Evolutionary conservation across 768 basidiomycete genomes (phyloP).

Genomic region (Pisolithus microcarpus): DNA sequence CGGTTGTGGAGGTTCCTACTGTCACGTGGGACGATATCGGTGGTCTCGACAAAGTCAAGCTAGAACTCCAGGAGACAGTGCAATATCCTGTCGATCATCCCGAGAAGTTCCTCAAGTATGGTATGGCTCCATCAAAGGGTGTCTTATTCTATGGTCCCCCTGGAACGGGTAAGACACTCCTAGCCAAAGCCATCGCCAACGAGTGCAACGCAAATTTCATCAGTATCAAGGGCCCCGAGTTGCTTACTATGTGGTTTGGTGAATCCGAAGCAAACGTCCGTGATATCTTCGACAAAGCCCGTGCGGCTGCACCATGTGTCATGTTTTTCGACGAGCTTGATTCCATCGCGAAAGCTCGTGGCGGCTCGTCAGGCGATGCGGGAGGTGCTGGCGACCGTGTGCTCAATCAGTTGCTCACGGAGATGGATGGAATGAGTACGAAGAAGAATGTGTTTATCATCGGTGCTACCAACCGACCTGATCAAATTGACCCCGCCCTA

Average conservation of each 20-base stretch:
- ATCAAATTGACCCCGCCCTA: slow-evolving; percentile 90
- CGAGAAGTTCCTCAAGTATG: slow-evolving; percentile 99
- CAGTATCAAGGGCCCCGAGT: slow-evolving; percentile 97
- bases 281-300: slow-evolving; percentile 99
- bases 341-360: slow-evolving; percentile 97
- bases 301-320: slow-evolving; percentile 97
- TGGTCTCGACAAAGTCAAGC: slow-evolving; percentile 99
- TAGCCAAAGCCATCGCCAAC: slow-evolving; percentile 98
- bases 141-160: slow-evolving; percentile 99
- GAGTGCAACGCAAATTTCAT: slow-evolving; percentile 99
- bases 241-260: slow-evolving; percentile 99
- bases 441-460: slow-evolving; percentile 99
- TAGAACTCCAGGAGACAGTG: slow-evolving; percentile 97
- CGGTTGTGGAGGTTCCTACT: slow-evolving; percentile 97
- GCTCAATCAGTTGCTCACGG: slow-evolving; percentile 92
- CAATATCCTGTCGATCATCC: slow-evolving; percentile 99
- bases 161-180: slow-evolving; percentile 98
- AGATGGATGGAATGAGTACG: slow-evolving; percentile 98
- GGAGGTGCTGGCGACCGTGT: slow-evolving; percentile 98
- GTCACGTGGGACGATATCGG: slow-evolving; percentile 99
- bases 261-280: slow-evolving; percentile 99
- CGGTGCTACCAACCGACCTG: slow-evolving; percentile 93
- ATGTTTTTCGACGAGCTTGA: slow-evolving; percentile 99
- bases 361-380: slow-evolving; percentile 74
- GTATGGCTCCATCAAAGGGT: slow-evolving; percentile 99